A percentile compares a stretch with the other conserved stretches of the same genome.
Evolutionary conservation across 2,329 filamentous ascomycete genomes (phyloP).

Genomic region (Penicillium crustosum): DNA sequence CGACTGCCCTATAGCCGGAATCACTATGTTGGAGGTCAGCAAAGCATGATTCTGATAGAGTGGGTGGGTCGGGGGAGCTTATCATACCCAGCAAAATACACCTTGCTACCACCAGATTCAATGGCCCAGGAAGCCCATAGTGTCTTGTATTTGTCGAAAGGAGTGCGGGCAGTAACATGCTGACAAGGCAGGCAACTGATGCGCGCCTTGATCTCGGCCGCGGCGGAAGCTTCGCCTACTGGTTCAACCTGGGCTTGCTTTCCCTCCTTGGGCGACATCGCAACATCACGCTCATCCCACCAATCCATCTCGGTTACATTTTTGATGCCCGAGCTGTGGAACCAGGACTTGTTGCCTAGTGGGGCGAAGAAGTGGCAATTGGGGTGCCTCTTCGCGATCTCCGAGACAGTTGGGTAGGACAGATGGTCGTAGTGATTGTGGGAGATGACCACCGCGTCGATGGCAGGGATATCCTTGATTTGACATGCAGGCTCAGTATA

Average conservation of each 20-base stretch:
- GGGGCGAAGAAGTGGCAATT: conserved; percentile 86
- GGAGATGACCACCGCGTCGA: conserved; percentile 66
- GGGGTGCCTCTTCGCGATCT: conserved; percentile 69
- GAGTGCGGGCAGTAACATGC: conserved; percentile 69
- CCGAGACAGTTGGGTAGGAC: conserved; percentile 70
- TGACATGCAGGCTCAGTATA: conserved; percentile 76
- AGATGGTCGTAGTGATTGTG: conserved; percentile 95
- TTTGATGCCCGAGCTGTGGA: conserved; percentile 65
- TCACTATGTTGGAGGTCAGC: conserved; percentile 57
- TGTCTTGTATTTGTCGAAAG: conserved; percentile 70
- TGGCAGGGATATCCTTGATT: conserved; percentile 69
- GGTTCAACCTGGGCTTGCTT: conserved; percentile 30
- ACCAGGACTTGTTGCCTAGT: conserved; percentile 80
- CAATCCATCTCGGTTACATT: conserved; percentile 90
- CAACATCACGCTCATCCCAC: conserved; percentile 85
- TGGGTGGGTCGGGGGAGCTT: not conserved
- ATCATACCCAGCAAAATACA: conserved; percentile 72
- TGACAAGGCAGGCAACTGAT: conserved; percentile 82
- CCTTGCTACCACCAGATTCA: conserved; percentile 68
- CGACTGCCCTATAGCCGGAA: conserved; percentile 83
- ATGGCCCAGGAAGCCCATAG: conserved; percentile 90
- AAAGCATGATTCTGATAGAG: not conserved
- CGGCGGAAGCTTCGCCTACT: conserved; percentile 22
- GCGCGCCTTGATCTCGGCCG: conserved; percentile 62
- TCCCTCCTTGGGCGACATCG: conserved; percentile 50